A percentile compares a stretch with the other conserved stretches of the same genome.
These are phyloP conservation scores for Guillardia theta DNA, from an alignment of 78 protist genomes.

Conservation along the genomic window DNA sequence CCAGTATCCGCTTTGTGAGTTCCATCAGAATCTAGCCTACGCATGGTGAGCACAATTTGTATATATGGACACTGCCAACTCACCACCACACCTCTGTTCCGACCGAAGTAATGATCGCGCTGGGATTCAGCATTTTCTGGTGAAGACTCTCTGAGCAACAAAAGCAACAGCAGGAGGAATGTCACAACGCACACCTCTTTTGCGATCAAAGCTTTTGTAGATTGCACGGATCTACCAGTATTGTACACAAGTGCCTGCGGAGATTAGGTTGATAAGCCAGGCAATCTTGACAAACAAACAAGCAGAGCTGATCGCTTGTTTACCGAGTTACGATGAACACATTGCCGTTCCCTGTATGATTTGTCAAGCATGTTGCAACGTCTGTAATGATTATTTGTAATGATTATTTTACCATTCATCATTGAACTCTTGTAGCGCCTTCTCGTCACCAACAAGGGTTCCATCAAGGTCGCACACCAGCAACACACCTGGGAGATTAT, in stretches of 20 bases:
- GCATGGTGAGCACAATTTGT: too few species aligned
- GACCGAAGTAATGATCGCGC: neutral
- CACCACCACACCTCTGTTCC: neutral
- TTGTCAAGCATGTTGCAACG: too few species aligned
- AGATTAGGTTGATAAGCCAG: too few species aligned
- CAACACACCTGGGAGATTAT: neutral
- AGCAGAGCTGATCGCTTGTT: too few species aligned
- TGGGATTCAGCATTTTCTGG: neutral
- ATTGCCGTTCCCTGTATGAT: too few species aligned
- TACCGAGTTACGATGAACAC: too few species aligned
- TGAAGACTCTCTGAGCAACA: neutral
- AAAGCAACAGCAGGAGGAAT: too few species aligned
- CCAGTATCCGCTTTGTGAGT: too few species aligned
- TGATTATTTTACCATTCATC: neutral
- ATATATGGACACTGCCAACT: too few species aligned
- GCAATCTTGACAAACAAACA: too few species aligned
- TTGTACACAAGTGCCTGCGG: neutral
- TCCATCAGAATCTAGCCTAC: too few species aligned
- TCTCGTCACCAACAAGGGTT: neutral
- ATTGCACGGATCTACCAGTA: neutral
- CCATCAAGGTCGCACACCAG: neutral
- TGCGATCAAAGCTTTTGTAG: neutral
- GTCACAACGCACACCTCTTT: neutral
- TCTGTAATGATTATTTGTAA: too few species aligned
- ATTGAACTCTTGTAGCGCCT: neutral